Evolutionary conservation across 768 basidiomycete species (phyloP).

Genomic region (Boletus fagicola): DNA sequence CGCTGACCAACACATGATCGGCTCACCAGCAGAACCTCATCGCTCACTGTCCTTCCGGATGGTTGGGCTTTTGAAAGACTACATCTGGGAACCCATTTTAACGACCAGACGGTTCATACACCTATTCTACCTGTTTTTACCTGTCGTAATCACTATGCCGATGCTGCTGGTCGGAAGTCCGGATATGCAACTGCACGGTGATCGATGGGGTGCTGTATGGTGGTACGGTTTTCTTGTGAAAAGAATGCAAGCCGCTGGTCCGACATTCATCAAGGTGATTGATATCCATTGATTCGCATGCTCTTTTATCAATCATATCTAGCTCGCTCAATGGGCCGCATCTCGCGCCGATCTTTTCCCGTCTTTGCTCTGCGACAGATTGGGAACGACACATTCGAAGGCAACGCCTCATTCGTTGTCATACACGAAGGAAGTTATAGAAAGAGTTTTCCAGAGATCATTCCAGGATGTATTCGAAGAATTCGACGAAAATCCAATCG

Average conservation of each 20-base stretch:
- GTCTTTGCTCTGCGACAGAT: slow-evolving; percentile 72
- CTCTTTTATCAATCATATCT: slow-evolving; percentile 12
- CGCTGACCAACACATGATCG: slow-evolving; percentile 39
- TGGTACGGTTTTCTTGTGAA: slow-evolving; percentile 90
- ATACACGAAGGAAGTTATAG: slow-evolving; percentile 81
- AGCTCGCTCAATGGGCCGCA: slow-evolving; percentile 99
- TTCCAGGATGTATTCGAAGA: slow-evolving; percentile 91
- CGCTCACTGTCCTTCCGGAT: slow-evolving; percentile 46
- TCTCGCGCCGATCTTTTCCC: slow-evolving; percentile 95
- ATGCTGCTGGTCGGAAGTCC: slow-evolving; percentile 74
- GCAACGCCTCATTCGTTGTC: slow-evolving; percentile 75
- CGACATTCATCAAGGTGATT: slow-evolving; percentile 92
- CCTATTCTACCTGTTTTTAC: slow-evolving; percentile 80
- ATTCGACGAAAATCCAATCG: slow-evolving; percentile 85
- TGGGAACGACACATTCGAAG: slow-evolving; percentile 86
- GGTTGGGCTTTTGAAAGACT: slow-evolving; percentile 46
- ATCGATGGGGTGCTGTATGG: slow-evolving; percentile 93
- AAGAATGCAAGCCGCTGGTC: slow-evolving; percentile 93
- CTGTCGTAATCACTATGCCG: slow-evolving; percentile 80
- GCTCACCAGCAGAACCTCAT: slow-evolving; percentile 68
- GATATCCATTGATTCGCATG: background rate
- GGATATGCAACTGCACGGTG: slow-evolving; percentile 57
- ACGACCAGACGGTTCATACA: slow-evolving; percentile 82
- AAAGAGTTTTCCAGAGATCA: slow-evolving; percentile 75
- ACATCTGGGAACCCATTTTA: slow-evolving; percentile 80